Percentiles rank a stretch among this genome's conserved stretches.
Conservation (phyloP, 139 green algal genomes). For the Chlamydomonas schloesseri region DNA sequence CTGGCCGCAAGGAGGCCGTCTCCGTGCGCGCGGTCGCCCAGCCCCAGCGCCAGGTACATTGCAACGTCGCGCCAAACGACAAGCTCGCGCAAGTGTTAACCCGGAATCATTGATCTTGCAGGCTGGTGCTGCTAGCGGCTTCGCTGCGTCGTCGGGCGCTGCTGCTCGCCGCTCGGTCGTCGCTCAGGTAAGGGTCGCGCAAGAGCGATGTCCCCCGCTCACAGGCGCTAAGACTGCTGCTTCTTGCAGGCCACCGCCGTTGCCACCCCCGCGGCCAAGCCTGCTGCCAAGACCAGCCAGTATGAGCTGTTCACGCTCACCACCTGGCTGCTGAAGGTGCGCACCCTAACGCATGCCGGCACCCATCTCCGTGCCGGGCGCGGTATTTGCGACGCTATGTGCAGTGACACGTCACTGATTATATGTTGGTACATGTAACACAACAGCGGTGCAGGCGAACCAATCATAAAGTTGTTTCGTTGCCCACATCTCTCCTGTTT, state of each 20-base stretch:
- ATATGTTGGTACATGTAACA: no score
- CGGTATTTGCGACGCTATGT: no score
- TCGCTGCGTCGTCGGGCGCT: neutral
- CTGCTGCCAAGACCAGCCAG: slow-evolving; percentile 35
- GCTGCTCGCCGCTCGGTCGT: slow-evolving; percentile 33
- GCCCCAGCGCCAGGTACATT: neutral
- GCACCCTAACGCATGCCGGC: neutral
- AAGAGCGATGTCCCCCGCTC: neutral
- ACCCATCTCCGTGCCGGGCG: no score
- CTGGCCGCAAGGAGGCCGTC: slow-evolving; percentile 32
- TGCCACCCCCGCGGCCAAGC: neutral
- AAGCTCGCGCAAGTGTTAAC: neutral
- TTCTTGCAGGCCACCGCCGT: slow-evolving; percentile 13
- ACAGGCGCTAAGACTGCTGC: neutral
- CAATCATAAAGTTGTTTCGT: no score
- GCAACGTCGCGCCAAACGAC: neutral
- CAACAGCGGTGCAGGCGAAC: no score
- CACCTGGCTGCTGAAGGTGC: slow-evolving; percentile 89
- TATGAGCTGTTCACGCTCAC: slow-evolving; percentile 86
- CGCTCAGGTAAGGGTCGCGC: slow-evolving; percentile 3
- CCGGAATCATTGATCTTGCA: neutral
- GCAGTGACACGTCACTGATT: no score
- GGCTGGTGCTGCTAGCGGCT: neutral
- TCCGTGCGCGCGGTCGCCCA: slow-evolving; percentile 32
- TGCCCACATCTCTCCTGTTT: no score